Evolutionary conservation across 2,329 filamentous ascomycete genomes (phyloP), one percentile per base, ranked within the genome.

Genomic region (Trichoderma atroviride): DNA sequence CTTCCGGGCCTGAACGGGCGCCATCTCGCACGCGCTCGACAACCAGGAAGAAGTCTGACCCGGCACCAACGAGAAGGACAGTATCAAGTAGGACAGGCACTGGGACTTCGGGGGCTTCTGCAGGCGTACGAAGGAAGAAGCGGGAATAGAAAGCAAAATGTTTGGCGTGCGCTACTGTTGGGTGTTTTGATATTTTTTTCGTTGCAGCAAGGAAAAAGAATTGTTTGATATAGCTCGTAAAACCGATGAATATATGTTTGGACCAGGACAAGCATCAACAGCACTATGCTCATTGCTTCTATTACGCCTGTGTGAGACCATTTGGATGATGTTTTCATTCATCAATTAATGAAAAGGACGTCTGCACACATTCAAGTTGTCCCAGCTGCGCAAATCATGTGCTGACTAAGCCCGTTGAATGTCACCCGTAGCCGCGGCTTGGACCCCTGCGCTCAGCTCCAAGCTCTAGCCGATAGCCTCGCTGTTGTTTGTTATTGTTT

Each of bases 51-150:
- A 83, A 81, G 72, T 76, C 79, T 70, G 78, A 80, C 70, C 79
- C 81, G 52, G 77, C 81, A 22, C 72, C 75, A n/a, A 84, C 83
- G 74, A 78, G 80, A 72, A 84, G 82, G 69, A 72, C 77, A 6
- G 75, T 76, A 19, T 60, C 65, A 24, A 68, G 65, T n/a, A 61
- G 50, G 31, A 61, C 57, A 13, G 40, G 33, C 33, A 47, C 56
- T n/a, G 57, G 57, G 11, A 35, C 33, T 35, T 59, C 64, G 14
- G 65, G 65, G 33, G 59, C 24, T 47, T 75, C 73, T 27, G 74
- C 74, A 16, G 74, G 74, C 65, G 10, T 63, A n/a, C 77, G 75
- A 72, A 75, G 80, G 73, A 79, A 78, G 75, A 82, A 77, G 64
- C 43, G 64, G 73, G 79, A 77, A 74, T 77, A 71, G 33, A 75